A percentile compares a stretch with the other conserved stretches of the same genome.
Evolutionary conservation across 305 asterid genomes (phyloP).

Genomic region (Fraxinus floribunda): DNA sequence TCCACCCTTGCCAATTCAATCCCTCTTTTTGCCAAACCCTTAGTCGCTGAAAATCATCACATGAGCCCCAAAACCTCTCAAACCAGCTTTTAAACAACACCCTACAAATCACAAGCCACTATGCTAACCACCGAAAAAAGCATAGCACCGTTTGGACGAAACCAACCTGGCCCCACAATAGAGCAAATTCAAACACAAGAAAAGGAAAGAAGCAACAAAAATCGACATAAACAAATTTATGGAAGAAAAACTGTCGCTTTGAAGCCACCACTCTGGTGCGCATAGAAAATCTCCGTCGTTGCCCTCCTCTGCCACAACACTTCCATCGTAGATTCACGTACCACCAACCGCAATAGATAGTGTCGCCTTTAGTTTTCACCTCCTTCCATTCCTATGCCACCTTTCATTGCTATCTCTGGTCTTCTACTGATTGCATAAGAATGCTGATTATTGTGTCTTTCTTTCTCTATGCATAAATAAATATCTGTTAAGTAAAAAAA

Average conservation of each 20-base stretch:
- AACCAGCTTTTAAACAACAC: background rate
- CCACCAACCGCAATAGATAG: background rate
- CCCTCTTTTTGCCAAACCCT: background rate
- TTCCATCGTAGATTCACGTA: background rate
- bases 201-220: background rate
- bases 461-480: background rate
- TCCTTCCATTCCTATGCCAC: background rate
- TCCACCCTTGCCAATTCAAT: background rate
- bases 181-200: background rate
- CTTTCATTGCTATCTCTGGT: background rate
- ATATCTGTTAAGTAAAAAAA: too few species aligned
- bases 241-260: background rate
- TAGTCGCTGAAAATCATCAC: background rate
- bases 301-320: background rate
- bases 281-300: background rate
- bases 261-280: background rate
- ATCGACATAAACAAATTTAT: background rate
- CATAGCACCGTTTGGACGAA: background rate
- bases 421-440: background rate
- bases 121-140: background rate
- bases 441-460: background rate
- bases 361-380: background rate
- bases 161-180: background rate
- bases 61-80: background rate
- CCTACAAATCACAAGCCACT: background rate